Percentiles rank a stretch among this genome's conserved stretches.
Evolutionary conservation across 441 rosid genomes (phyloP).

Genomic region (California macrophylla): DNA sequence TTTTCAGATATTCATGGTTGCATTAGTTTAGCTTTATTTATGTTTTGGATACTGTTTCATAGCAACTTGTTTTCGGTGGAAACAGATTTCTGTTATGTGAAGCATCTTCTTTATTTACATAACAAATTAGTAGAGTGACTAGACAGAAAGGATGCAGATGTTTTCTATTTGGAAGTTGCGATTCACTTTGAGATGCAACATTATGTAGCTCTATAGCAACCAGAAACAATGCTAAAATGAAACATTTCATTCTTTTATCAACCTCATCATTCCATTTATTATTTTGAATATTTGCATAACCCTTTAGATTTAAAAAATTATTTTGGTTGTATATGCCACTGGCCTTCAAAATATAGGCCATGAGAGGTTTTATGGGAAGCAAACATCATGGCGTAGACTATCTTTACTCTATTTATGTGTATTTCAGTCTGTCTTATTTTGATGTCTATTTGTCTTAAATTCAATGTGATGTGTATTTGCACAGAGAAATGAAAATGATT

Average conservation of each 20-base stretch:
- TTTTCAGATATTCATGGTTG: neutral
- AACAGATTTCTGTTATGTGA: neutral
- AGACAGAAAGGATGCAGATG: neutral
- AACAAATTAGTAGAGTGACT: neutral
- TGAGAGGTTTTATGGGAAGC: neutral
- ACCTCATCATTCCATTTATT: neutral
- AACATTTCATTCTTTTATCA: neutral
- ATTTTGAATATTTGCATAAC: neutral
- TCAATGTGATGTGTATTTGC: neutral
- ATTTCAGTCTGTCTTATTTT: neutral
- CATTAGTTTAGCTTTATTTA: neutral
- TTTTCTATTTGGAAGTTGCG: neutral
- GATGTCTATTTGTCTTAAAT: neutral
- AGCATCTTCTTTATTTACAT: neutral
- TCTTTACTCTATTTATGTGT: neutral
- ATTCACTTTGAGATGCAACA: neutral
- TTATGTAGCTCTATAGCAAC: neutral
- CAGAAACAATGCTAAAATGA: neutral
- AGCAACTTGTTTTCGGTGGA: neutral
- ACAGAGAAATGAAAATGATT: neutral
- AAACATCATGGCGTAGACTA: neutral
- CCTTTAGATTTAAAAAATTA: neutral
- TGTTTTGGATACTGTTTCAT: neutral
- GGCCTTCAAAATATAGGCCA: neutral
- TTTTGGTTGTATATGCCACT: neutral